Evolutionary conservation across 2,329 filamentous ascomycete species (phyloP).

Genomic region (Colletotrichum melonis): DNA sequence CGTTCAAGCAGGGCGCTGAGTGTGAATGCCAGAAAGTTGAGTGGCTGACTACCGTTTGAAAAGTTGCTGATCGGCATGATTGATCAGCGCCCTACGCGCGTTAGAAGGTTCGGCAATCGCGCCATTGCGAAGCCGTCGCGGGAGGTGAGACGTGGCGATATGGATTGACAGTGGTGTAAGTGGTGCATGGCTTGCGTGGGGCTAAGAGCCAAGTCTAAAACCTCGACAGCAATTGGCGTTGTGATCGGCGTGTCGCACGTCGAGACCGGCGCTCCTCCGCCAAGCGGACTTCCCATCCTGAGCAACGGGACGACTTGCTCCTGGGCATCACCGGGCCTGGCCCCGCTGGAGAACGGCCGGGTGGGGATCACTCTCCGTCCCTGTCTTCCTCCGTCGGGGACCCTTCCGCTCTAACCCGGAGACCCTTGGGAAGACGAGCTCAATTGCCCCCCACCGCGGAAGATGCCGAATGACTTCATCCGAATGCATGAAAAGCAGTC

Average conservation of each 20-base stretch:
- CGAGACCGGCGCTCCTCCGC: slow-evolving; percentile 12
- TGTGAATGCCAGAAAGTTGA: neutral
- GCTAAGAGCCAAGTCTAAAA: neutral
- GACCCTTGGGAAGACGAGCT: slow-evolving; percentile 1
- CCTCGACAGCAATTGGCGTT: neutral
- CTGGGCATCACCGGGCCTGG: neutral
- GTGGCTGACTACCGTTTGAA: neutral
- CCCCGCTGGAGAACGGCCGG: neutral
- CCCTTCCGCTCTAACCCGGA: neutral
- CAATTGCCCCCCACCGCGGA: neutral
- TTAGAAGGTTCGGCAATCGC: slow-evolving; percentile 17
- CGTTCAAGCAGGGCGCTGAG: neutral
- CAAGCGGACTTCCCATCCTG: slow-evolving; percentile 4
- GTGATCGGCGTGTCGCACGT: slow-evolving; percentile 14
- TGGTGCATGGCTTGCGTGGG: neutral
- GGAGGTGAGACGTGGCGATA: slow-evolving; percentile 4
- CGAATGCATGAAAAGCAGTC: slow-evolving; percentile 7
- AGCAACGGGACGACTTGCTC: neutral
- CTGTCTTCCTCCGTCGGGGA: neutral
- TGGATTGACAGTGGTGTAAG: neutral
- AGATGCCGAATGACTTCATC: slow-evolving; percentile 23
- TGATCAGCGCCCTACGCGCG: slow-evolving; percentile 1
- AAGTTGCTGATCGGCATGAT: slow-evolving; percentile 12
- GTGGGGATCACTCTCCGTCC: slow-evolving; percentile 2
- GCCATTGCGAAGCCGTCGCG: neutral